These are phyloP conservation scores for Polyplosphaeria fusca DNA, from an alignment of 495 filamentous ascomycete genomes.

Conservation along the genomic window DNA sequence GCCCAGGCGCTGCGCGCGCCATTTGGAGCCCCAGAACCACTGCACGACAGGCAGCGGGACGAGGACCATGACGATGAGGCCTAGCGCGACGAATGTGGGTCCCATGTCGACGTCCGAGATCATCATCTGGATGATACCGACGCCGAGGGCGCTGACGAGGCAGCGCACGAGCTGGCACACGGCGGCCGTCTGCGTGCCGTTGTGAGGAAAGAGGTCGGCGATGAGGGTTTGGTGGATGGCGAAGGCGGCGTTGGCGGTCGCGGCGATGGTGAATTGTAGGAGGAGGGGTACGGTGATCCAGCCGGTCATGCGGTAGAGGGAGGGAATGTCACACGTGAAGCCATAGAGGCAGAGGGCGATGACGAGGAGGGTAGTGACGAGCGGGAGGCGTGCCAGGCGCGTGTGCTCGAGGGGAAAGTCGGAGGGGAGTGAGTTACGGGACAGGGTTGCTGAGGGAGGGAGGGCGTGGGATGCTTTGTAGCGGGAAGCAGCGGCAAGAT, in stretches of 20 bases:
- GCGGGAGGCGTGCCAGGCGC: not conserved
- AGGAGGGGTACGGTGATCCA: slow-evolving; percentile 17
- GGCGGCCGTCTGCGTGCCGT: slow-evolving; percentile 8
- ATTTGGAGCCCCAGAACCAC: slow-evolving; percentile 11
- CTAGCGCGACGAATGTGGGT: slow-evolving; percentile 5
- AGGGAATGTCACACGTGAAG: slow-evolving; percentile 1
- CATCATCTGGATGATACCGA: slow-evolving; percentile 9
- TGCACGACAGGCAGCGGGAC: slow-evolving; percentile 10
- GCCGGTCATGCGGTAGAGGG: not conserved
- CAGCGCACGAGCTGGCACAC: slow-evolving; percentile 13
- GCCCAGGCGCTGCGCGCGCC: no score
- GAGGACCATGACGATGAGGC: not conserved
- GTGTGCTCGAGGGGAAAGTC: slow-evolving; percentile 20
- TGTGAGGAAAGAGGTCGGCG: slow-evolving; percentile 10
- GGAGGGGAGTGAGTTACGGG: slow-evolving; percentile 1
- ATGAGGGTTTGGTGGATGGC: slow-evolving; percentile 18
- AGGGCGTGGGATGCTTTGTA: slow-evolving; percentile 2
- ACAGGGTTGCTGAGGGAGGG: slow-evolving; percentile 1
- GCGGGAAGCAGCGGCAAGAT: not conserved
- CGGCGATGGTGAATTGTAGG: slow-evolving; percentile 17
- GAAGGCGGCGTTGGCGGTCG: slow-evolving; percentile 13
- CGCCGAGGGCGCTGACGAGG: slow-evolving; percentile 2
- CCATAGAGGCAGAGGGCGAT: slow-evolving; percentile 6
- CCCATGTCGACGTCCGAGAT: slow-evolving; percentile 2
- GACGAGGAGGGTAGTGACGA: slow-evolving; percentile 2